Base-by-base conservation (phyloP, 2,329 filamentous ascomycete species). In the Clonostachys chloroleuca region DNA sequence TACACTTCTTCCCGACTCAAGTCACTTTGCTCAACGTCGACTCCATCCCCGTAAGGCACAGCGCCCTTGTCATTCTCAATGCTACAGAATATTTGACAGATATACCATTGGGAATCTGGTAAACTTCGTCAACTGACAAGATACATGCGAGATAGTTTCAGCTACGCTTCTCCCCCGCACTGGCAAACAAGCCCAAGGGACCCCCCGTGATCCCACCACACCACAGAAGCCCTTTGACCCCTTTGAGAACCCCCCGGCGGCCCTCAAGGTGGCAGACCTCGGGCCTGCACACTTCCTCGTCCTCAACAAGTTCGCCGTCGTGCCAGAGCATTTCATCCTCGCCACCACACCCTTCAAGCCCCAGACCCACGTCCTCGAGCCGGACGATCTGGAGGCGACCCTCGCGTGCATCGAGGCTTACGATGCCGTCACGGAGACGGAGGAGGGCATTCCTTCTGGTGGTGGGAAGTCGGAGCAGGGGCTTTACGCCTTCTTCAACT, bases 241-340 rank as follows among this genome's bases (percentile, higher is more conserved):
- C 5, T 90, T 90, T 61, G 81, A 78, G 34, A 71, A 80, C 49
- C 84, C 84, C 0, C 63, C 74, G 0, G 56, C 69, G 4, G 68
- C 74, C 6, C 74, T 86, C 47, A 68, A 84, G 36, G 64, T 83
- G 40, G 62, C 75, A 14, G 61, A 64, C 24, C 57, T 87, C 8
- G 69, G 69, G 2, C 68, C 79, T 1, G 62, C 68, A 9, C 85
- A 90, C 62, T 73, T 76, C 49, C 72, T 89, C 40, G 80, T 90
- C 2, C 69, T 90, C 39, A 90, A 90, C 71, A 90, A 89, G 63
- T 90, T 86, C 56, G 84, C 86, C 43, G 67, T 90, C 43, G 83
- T 87, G 34, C 76, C 79, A 0, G 75, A 83, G 56, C 86, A 90
- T 65, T 87, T 87, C 59, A 87, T 90, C 54, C 74, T 90, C 43